These are phyloP conservation scores for Ogataea trehalophila DNA, from an alignment of 805 yeast genomes.

Conservation along the genomic window DNA sequence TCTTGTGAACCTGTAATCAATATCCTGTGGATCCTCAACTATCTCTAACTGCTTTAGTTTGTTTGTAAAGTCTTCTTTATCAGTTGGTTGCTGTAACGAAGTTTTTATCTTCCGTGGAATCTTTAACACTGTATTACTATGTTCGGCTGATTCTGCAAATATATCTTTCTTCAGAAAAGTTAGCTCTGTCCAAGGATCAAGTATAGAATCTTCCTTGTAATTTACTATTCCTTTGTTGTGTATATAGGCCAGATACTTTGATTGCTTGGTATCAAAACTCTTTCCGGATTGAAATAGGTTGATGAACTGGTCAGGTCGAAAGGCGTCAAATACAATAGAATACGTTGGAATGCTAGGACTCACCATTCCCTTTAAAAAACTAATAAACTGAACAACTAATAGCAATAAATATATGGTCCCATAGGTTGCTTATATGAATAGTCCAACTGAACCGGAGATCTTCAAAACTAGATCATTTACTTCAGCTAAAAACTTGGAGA, in stretches of 20 bases:
- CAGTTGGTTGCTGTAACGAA: no score
- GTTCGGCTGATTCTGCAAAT: conserved; percentile 6
- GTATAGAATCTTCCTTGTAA: conserved; percentile 15
- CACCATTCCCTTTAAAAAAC: conserved; percentile 8
- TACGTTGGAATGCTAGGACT: conserved; percentile 11
- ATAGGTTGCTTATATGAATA: no score
- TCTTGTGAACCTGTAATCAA: conserved; percentile 33
- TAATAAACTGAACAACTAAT: no score
- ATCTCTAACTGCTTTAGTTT: conserved; percentile 7
- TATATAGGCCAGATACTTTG: conserved; percentile 13
- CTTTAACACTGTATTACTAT: no score
- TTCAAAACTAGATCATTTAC: no score
- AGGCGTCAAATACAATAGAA: conserved; percentile 26
- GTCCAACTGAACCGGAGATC: no score
- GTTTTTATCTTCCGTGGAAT: no score
- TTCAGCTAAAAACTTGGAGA: no score
- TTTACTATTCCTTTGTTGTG: conserved; percentile 15
- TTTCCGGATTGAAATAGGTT: conserved; percentile 13
- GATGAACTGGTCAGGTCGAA: conserved; percentile 21
- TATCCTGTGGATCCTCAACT: conserved; percentile 4
- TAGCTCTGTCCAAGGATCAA: conserved; percentile 22
- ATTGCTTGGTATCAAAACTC: conserved; percentile 9
- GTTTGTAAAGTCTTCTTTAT: conserved; percentile 1
- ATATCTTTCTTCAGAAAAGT: conserved; percentile 17
- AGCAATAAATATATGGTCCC: no score